Conservation (phyloP, 495 filamentous ascomycete species). For the Neurospora tetrasperma region DNA sequence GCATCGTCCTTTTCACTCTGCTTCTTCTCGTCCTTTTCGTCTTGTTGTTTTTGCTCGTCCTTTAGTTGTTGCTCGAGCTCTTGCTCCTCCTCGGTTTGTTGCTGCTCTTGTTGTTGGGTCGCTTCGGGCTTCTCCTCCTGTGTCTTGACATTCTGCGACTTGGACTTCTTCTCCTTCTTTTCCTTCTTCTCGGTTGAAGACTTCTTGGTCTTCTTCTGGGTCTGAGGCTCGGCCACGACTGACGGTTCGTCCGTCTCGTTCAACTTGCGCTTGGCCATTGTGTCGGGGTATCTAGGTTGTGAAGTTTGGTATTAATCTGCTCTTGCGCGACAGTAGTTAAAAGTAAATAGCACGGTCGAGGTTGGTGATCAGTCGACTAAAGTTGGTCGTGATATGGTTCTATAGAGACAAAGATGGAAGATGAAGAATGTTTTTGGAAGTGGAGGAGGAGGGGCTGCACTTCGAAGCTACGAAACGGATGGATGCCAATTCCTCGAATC, state of each 20-base stretch:
- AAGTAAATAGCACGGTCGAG: background rate
- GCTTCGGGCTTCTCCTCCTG: background rate
- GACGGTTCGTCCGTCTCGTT: slow-evolving; percentile 39
- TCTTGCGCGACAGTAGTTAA: background rate
- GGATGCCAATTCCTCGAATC: background rate
- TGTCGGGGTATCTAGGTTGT: slow-evolving; percentile 5
- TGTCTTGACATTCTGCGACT: slow-evolving; percentile 1
- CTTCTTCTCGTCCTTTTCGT: slow-evolving; percentile 5
- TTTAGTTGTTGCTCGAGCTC: slow-evolving; percentile 9
- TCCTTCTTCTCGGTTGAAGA: slow-evolving; percentile 6
- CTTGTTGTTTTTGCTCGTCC: background rate
- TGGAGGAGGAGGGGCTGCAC: background rate
- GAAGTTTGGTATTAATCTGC: background rate
- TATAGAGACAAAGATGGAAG: background rate
- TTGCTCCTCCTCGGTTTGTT: slow-evolving; percentile 7
- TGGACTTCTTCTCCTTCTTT: slow-evolving; percentile 1
- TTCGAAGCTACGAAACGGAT: background rate
- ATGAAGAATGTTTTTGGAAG: background rate
- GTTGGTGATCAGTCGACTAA: background rate
- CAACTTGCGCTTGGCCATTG: slow-evolving; percentile 45
- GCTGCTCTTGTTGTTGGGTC: background rate
- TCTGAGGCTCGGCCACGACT: slow-evolving; percentile 8
- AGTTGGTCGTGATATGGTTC: background rate
- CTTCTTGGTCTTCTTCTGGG: slow-evolving; percentile 4
- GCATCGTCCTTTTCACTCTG: slow-evolving; percentile 4